Evolutionary conservation across 2,329 filamentous ascomycete species (phyloP), one percentile per base, ranked within the genome.

Genomic region (Chaetomium sp.): DNA sequence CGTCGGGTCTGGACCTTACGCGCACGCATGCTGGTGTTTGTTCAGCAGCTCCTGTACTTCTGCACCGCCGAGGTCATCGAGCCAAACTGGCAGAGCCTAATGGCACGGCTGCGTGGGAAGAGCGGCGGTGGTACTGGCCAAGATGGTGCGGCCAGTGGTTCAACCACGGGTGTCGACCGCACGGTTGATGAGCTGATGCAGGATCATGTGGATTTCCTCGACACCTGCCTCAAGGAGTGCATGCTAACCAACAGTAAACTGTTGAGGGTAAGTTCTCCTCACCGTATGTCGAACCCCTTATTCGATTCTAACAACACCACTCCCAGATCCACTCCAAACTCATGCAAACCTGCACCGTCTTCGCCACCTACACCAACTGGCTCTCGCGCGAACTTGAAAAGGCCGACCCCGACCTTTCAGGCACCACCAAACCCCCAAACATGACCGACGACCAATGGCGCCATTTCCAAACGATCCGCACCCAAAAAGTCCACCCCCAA

Each of bases 141-240:
- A 35, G 56, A 50, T n/a, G 47, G 35, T 27, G 35, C 32, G 11
- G 6, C 43, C 11, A n/a, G 32, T 36, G 44, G n/a, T 19, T 48
- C 55, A 8, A 61, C 61, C 14, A 66, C 66, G n/a, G 65, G 70
- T 0, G 68, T 72, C 6, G 76, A 75, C 42, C 74, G 91, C 40
- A 99, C 94, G 0, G 94, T 99, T 1, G 94, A 99, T 67, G 91
- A 97, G 73, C 74, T 99, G 67, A 99, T 99, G 94, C 90, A 97
- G 73, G 91, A 97, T 67, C 94, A 99, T 72, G 91, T 99, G 58
- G 94, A 97, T 72, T 99, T 99, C 70, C 75, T 99, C 48, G 94
- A 96, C 65, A 97, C 94, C 4, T 99, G 94, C 70, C 77, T 99
- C 66, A 99, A 97, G 73, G 94, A 97, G 74, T 97, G 94, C 76